Percentiles rank a stretch among this genome's conserved stretches.
phyloP scores from a whole-genome alignment of 169 alveolate species.

The Blepharisma undulans region DNA sequence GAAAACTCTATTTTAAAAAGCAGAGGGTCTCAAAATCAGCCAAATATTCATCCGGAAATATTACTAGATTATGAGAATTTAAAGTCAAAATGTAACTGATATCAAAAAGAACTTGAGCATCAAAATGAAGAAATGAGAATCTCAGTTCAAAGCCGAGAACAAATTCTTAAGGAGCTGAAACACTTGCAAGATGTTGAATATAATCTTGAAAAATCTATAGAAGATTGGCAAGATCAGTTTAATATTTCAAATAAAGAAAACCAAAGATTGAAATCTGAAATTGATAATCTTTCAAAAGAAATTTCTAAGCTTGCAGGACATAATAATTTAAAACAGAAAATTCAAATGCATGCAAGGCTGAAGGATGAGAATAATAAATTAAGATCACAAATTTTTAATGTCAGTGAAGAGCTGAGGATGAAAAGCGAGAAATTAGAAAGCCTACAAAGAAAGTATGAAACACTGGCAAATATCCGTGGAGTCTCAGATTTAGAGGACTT shows the following conservation, averaged over 20 bases:
- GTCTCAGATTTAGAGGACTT: too few relatives aligned
- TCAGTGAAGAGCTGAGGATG: slow-evolving; percentile 46
- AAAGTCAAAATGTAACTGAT: neutral
- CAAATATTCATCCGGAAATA: neutral
- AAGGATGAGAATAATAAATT: slow-evolving; percentile 48
- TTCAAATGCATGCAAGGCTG: slow-evolving; percentile 37
- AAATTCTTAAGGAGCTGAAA: slow-evolving; percentile 36
- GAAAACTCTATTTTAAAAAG: neutral
- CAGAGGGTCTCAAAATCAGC: neutral
- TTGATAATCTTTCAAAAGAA: slow-evolving; percentile 38
- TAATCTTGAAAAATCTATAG: neutral
- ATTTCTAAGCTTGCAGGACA: slow-evolving; percentile 43
- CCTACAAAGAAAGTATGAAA: slow-evolving; percentile 12
- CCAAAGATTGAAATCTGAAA: slow-evolving; percentile 19
- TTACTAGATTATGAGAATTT: neutral
- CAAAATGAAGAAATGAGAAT: neutral
- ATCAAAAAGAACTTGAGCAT: neutral
- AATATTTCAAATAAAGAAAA: slow-evolving; percentile 31
- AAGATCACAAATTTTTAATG: slow-evolving; percentile 29
- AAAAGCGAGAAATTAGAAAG: slow-evolving; percentile 4
- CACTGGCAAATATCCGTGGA: neutral
- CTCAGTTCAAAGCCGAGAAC: neutral
- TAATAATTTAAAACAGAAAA: slow-evolving; percentile 46
- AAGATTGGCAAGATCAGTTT: neutral
- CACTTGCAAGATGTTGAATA: neutral